Base-by-base conservation (phyloP, 2,329 filamentous ascomycete genomes). In the Arthroderma uncinatum region DNA sequence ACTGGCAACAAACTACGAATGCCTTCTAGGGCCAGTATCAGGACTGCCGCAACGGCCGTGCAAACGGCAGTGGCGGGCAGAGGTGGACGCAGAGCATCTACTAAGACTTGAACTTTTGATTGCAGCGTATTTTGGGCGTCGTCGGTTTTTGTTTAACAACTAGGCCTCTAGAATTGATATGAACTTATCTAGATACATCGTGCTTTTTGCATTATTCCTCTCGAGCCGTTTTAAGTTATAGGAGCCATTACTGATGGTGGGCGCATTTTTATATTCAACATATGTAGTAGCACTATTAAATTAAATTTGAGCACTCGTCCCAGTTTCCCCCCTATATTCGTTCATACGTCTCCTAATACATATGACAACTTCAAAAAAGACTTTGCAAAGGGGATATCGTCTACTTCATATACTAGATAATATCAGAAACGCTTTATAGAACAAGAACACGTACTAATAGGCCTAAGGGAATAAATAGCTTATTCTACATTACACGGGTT, bases 1-100 rank as follows among this genome's bases (percentile, higher is more conserved):
- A n/a, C 19, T 36, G 9, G 14, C 16, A 53, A 6, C 30, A 47
- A 16, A 30, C 40, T 60, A 34, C 56, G 23, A 2, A 58, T 58
- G 59, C 54, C 59, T 52, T 60, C 59, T 14, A 58, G 56, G 40
- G 19, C 47, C 9, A 50, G 48, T 21, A 34, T 44, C 28, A 48
- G 36, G 10, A 58, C 16, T 23, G 50, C 30, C 9, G 19, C 21
- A 12, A 33, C 28, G 7, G 44, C 25, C 6, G 44, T 50, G 12
- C 14, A 33, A 14, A 19, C 44, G n/a, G 44, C 14, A 7, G 10
- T 50, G 23, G 4, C 12, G 16, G 6, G 23, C n/a, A 16, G 44
- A 33, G 28, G 28, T 50, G 44, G 44, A 33, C 28, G n/a, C 9
- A 30, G 44, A 14, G 7, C 44, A 50, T 33, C 28, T 50, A 33